A percentile compares a stretch with the other conserved stretches of the same genome.
phyloP scores from a whole-genome alignment of 2,329 filamentous ascomycete species.

The Lachnellula hyalina region DNA sequence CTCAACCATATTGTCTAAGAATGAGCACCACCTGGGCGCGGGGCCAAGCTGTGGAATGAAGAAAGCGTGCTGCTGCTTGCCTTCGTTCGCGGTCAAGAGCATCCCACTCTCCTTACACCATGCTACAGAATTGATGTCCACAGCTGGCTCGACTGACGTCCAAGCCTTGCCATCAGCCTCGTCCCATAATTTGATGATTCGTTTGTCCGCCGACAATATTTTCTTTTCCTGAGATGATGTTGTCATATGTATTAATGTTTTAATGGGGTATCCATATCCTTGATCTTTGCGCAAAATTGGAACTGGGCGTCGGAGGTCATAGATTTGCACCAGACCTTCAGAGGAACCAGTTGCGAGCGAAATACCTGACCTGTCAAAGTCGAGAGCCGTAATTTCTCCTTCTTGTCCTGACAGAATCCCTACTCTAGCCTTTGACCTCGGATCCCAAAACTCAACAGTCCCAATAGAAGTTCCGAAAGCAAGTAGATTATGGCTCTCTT shows the following conservation, averaged over 20 bases:
- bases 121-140: slow-evolving; percentile 90
- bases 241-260: slow-evolving; percentile 71
- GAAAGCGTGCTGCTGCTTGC: slow-evolving; percentile 89
- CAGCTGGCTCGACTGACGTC: slow-evolving; percentile 91
- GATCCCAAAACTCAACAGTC: slow-evolving; percentile 97
- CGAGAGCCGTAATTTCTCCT: slow-evolving; percentile 76
- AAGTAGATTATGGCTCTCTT: slow-evolving; percentile 81
- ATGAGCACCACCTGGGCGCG: slow-evolving; percentile 91
- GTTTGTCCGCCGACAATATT: slow-evolving; percentile 86
- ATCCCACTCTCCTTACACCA: slow-evolving; percentile 92
- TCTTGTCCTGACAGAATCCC: slow-evolving; percentile 67
- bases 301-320: slow-evolving; percentile 82
- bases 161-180: slow-evolving; percentile 76
- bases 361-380: slow-evolving; percentile 79
- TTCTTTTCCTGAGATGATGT: slow-evolving; percentile 75
- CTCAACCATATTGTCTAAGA: slow-evolving; percentile 95
- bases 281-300: slow-evolving; percentile 90
- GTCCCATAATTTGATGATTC: slow-evolving; percentile 97
- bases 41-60: slow-evolving; percentile 91
- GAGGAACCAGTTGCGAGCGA: slow-evolving; percentile 85
- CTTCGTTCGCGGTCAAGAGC: slow-evolving; percentile 95
- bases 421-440: slow-evolving; percentile 74
- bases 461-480: slow-evolving; percentile 92
- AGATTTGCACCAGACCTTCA: slow-evolving; percentile 80
- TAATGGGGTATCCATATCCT: slow-evolving; percentile 88